These are phyloP conservation scores for Aciculosporium take DNA, from an alignment of 2,329 filamentous ascomycete species.

Conservation along the genomic window DNA sequence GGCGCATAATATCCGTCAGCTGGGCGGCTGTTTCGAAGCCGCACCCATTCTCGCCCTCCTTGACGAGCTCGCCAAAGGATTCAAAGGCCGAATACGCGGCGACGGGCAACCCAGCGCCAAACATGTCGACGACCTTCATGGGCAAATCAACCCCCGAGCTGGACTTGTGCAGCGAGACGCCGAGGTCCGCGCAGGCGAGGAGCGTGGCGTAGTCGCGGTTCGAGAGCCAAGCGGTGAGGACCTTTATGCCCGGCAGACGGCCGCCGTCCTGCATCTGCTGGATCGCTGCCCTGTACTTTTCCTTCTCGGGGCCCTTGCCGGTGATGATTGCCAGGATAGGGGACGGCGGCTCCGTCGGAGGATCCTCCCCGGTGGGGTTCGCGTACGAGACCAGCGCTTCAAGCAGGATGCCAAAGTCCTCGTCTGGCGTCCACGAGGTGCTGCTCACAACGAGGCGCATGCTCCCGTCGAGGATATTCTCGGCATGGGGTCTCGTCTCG, in stretches of 20 bases:
- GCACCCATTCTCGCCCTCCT: conserved; percentile 70
- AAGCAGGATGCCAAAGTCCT: conserved; percentile 82
- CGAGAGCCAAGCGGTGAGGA: conserved; percentile 74
- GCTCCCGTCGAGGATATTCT: conserved; percentile 41
- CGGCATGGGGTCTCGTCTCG: conserved; percentile 46
- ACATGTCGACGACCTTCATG: conserved; percentile 99
- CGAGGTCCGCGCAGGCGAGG: conserved; percentile 74
- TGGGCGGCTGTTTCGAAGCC: conserved; percentile 64
- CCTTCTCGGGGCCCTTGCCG: conserved; percentile 77
- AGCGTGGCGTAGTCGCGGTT: conserved; percentile 73
- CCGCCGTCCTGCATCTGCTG: conserved; percentile 42
- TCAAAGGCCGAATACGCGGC: conserved; percentile 75
- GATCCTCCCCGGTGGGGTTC: conserved; percentile 20
- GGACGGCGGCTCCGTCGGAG: conserved; percentile 27
- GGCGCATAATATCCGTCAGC: conserved; percentile 46
- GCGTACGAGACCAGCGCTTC: conserved; percentile 69
- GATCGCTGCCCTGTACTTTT: conserved; percentile 57
- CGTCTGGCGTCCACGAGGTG: conserved; percentile 94
- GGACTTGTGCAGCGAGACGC: conserved; percentile 82
- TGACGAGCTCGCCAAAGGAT: conserved; percentile 82
- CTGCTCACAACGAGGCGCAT: conserved; percentile 72
- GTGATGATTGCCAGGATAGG: conserved; percentile 88
- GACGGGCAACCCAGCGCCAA: conserved; percentile 83
- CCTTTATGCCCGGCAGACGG: conserved; percentile 53
- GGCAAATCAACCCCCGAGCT: conserved; percentile 90